Evolutionary conservation across 441 rosid species (phyloP), one percentile per base, ranked within the genome.

Genomic region (Erysimum pusillum): DNA sequence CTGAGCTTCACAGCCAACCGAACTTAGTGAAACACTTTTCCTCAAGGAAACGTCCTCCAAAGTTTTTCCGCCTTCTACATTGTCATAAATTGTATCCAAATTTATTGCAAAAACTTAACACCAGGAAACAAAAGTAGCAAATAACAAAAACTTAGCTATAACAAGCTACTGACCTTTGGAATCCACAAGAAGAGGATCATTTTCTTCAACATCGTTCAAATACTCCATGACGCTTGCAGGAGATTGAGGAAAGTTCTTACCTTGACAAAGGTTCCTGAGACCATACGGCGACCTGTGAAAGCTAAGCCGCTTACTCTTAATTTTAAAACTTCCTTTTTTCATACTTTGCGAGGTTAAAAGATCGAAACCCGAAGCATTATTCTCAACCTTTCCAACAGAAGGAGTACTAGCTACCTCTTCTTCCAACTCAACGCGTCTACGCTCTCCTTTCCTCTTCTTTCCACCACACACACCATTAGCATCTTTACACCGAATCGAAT

Each of bases 201-300:
- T 80, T 67, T 81, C 88, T 0, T 71, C 73, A 72, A 39, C 52
- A 75, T 72, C 80, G 38, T 82, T 79, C 41, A 67, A 75, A 45
- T 44, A 51, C 32, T 78, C 80, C 78, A 56, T 65, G 44, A 69
- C 61, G 35, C 76, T 62, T n/a, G 74, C 34, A 67, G 88, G 83
- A 20, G 87, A 75, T 7, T 18, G 31, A 39, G 60, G 71, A 41
- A 69, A 68, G 68, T 63, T 76, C 68, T 64, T 36, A 75, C 76
- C 65, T 69, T 73, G 86, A 52, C 64, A 72, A 22, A 84, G 81
- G 22, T 73, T 76, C 82, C 79, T 83, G 44, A 87, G 76, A 48
- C 84, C 83, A 72, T 36, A 59, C 8, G 88, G 82, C 1, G 59
- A 63, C 83, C 81, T 86, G 59, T 60, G 79, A 44, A 63, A 68